Evolutionary conservation across 2,329 filamentous ascomycete genomes (phyloP).

Genomic region (Aspergillus unguis): DNA sequence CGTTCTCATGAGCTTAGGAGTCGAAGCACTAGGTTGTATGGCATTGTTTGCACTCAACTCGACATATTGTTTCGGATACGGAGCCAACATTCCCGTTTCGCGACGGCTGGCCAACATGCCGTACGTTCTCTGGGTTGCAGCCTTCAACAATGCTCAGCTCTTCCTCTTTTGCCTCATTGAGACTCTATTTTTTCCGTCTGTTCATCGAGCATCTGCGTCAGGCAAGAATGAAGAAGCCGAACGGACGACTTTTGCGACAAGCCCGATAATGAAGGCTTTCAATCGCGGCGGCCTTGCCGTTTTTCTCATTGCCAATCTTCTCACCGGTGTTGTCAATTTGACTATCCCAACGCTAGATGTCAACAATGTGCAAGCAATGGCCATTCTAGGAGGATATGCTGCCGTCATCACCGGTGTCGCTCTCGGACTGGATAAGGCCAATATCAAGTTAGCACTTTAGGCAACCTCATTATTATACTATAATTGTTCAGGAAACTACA

Average conservation of each 20-base stretch:
- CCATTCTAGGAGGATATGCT: slow-evolving; percentile 70
- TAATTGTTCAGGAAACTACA: neutral
- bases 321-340: slow-evolving; percentile 88
- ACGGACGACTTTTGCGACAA: slow-evolving; percentile 68
- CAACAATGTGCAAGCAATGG: slow-evolving; percentile 63
- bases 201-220: slow-evolving; percentile 58
- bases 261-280: slow-evolving; percentile 73
- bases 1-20: slow-evolving; percentile 61
- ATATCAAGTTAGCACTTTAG: slow-evolving; percentile 29
- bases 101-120: slow-evolving; percentile 88
- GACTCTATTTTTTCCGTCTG: slow-evolving; percentile 69
- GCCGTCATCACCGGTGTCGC: slow-evolving; percentile 65
- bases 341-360: slow-evolving; percentile 77
- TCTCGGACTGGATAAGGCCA: slow-evolving; percentile 37
- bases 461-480: neutral
- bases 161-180: slow-evolving; percentile 76
- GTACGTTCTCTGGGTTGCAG: slow-evolving; percentile 88
- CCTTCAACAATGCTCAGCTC: slow-evolving; percentile 84
- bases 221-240: slow-evolving; percentile 58
- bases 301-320: slow-evolving; percentile 82
- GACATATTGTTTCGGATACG: slow-evolving; percentile 66
- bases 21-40: slow-evolving; percentile 67
- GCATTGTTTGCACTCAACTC: slow-evolving; percentile 67
- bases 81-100: slow-evolving; percentile 66
- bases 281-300: slow-evolving; percentile 84